Percentiles rank a stretch among this genome's conserved stretches.
These are phyloP conservation scores for Leccinellum luteum DNA, from an alignment of 768 basidiomycete genomes.

Conservation along the genomic window DNA sequence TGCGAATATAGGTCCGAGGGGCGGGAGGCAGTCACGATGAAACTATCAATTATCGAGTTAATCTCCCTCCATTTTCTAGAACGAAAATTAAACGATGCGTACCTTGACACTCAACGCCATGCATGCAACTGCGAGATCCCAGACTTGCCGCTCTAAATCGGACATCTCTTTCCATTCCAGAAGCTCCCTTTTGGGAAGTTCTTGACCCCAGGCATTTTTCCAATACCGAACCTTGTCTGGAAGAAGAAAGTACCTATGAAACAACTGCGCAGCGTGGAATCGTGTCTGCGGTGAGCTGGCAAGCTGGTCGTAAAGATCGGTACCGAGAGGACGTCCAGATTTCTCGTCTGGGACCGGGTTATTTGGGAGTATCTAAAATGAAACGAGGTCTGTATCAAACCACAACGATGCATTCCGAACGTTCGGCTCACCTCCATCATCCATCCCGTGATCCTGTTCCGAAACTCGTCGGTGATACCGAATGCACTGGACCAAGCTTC, in stretches of 20 bases:
- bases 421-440: slow-evolving; percentile 39
- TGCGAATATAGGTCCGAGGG: slow-evolving; percentile 51
- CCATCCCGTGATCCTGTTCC: slow-evolving; percentile 41
- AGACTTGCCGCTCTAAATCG: slow-evolving; percentile 36
- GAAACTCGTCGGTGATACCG: slow-evolving; percentile 35
- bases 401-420: neutral
- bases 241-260: slow-evolving; percentile 52
- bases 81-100: neutral
- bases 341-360: neutral
- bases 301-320: slow-evolving; percentile 50
- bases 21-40: slow-evolving; percentile 61
- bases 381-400: neutral
- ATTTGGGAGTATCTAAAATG: slow-evolving; percentile 9
- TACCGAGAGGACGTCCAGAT: neutral
- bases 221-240: slow-evolving; percentile 23
- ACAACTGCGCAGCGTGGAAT: slow-evolving; percentile 63
- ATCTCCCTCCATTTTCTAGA: neutral
- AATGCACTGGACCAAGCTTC: slow-evolving; percentile 18
- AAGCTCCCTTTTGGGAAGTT: neutral
- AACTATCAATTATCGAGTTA: slow-evolving; percentile 36
- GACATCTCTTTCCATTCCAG: neutral
- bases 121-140: slow-evolving; percentile 60
- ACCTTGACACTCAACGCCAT: slow-evolving; percentile 65
- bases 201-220: slow-evolving; percentile 1
- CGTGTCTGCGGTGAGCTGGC: slow-evolving; percentile 53